Conservation (phyloP, 2,329 filamentous ascomycete genomes). For the Aspergillus proliferans region DNA sequence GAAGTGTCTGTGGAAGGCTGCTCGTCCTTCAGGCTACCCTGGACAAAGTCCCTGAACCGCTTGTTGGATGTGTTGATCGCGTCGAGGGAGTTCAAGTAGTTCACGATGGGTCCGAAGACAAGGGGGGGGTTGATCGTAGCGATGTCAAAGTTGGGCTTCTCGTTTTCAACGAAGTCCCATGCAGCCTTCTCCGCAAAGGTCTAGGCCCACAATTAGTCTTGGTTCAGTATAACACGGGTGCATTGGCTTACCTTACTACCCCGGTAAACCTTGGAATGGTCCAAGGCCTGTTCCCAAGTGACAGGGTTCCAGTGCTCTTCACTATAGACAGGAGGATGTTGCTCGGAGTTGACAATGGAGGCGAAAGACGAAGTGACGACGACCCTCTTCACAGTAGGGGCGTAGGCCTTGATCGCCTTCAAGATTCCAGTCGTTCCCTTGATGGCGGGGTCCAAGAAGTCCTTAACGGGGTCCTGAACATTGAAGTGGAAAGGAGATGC, state of each 20-base stretch:
- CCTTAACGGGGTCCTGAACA: slow-evolving; percentile 62
- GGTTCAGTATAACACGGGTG: not conserved
- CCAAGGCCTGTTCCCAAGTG: slow-evolving; percentile 35
- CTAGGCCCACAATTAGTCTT: slow-evolving; percentile 12
- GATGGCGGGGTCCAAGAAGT: slow-evolving; percentile 55
- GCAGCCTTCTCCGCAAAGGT: slow-evolving; percentile 60
- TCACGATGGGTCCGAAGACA: slow-evolving; percentile 58
- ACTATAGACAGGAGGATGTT: slow-evolving; percentile 30
- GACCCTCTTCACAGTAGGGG: slow-evolving; percentile 65
- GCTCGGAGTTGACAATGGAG: slow-evolving; percentile 50
- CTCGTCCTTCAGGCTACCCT: slow-evolving; percentile 53
- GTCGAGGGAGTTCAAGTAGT: slow-evolving; percentile 58
- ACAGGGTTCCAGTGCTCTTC: slow-evolving; percentile 41
- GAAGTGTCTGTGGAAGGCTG: slow-evolving; percentile 54
- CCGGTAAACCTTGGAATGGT: slow-evolving; percentile 35
- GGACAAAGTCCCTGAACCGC: slow-evolving; percentile 58
- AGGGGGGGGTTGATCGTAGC: slow-evolving; percentile 57
- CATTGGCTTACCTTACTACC: slow-evolving; percentile 46
- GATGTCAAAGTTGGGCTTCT: slow-evolving; percentile 55
- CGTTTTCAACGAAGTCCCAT: slow-evolving; percentile 56
- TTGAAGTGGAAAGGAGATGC: slow-evolving; percentile 69
- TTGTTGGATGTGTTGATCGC: slow-evolving; percentile 68
- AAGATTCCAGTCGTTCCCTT: slow-evolving; percentile 59
- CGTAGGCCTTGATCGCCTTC: slow-evolving; percentile 55
- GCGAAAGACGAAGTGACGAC: slow-evolving; percentile 66